Base-by-base conservation (phyloP, 805 yeast species). In the Starmerella lactis-condensi region DNA sequence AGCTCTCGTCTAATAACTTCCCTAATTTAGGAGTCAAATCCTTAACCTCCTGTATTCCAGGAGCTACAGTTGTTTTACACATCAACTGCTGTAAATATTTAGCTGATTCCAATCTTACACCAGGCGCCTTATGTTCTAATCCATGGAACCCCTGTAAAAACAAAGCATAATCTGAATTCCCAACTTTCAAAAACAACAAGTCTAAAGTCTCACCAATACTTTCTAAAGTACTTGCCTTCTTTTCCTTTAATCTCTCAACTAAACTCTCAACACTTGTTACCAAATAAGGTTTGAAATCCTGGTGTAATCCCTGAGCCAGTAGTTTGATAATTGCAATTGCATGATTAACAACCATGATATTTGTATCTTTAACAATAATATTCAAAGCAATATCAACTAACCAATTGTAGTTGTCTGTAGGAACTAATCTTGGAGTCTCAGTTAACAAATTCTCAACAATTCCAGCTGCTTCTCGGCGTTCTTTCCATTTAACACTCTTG, bases 241-340 rank as follows among this genome's bases (percentile, higher is more conserved):
- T 82, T 50, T 89, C 98, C 47, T 81, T 83, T 10, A 78, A 67
- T 43, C 95, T 64, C 41, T 81, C 94, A 26, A 89, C 53, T 35
- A 77, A 52, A 0, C 89, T 72, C 17, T 79, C 56, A 2, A 78
- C 63, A 1, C 62, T 44, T 8, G 32, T 31, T 1, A 58, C 36
- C 26, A 59, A 64, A 49, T 75, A 75, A 37, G 58, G 64, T 15
- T 57, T 61, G 46, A 78, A 79, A 4, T 56, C 58, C 5, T 18
- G 12, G 2, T 50, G 42, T 28, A 89, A 57, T 1, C 92, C 93
- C 19, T 61, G 62, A 1, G 79, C 76, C 21, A 85, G 50, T 19
- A 53, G 52, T 33, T 63, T 68, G 13, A 73, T 55, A 27, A 75
- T 68, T 34, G 69, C 68, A 2, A 92, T 75, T 0, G 94, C 79